Conservation (phyloP, 768 basidiomycete species). For the Suillus bovinus region DNA sequence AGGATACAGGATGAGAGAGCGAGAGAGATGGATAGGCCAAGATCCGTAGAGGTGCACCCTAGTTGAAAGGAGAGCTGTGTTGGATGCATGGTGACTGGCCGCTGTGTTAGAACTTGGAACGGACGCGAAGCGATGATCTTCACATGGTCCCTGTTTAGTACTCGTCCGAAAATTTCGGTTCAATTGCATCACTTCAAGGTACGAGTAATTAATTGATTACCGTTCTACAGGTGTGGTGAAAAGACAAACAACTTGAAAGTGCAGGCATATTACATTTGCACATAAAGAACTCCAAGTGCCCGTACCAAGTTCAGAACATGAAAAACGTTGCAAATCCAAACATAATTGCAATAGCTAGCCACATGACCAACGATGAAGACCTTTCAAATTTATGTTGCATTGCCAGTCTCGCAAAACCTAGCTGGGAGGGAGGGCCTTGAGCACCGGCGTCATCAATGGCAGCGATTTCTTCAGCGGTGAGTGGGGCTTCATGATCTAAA, state of each 20-base stretch:
- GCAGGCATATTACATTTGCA: background rate
- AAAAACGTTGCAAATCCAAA: background rate
- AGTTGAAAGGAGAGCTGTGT: too few species aligned
- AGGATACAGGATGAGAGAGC: background rate
- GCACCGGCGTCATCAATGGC: conserved; percentile 67
- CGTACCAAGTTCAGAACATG: background rate
- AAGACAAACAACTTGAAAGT: background rate
- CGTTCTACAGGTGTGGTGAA: background rate
- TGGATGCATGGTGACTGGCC: too few species aligned
- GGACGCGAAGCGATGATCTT: too few species aligned
- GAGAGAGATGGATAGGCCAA: background rate
- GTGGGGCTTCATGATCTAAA: conserved; percentile 38
- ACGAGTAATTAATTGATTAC: too few species aligned
- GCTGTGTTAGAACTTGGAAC: too few species aligned
- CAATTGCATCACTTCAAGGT: too few species aligned
- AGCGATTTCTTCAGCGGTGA: conserved; percentile 58
- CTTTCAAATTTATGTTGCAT: background rate
- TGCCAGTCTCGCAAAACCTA: background rate
- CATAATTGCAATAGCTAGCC: background rate
- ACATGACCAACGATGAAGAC: background rate
- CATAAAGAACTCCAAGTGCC: background rate
- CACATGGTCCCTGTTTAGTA: too few species aligned
- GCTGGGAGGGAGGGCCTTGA: conserved; percentile 42
- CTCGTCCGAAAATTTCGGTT: too few species aligned
- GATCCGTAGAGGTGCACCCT: background rate